Percentiles rank a stretch among this genome's conserved stretches.
Evolutionary conservation across 2,329 filamentous ascomycete species (phyloP).

Genomic region (Fusarium sambucinum): DNA sequence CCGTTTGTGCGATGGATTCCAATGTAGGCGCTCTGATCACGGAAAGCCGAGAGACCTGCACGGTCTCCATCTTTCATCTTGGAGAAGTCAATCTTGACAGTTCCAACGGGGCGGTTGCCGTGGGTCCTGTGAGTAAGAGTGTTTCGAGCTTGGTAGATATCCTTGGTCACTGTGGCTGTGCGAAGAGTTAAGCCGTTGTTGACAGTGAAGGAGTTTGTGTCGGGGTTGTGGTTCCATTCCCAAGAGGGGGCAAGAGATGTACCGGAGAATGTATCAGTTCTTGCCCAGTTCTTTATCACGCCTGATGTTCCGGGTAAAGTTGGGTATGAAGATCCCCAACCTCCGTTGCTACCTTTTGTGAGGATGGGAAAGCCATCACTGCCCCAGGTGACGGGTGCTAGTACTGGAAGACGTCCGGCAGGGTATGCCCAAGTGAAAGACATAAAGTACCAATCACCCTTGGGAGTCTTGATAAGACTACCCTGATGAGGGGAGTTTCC

Average conservation of each 20-base stretch:
- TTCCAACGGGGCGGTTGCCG: conserved; percentile 61
- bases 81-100: conserved; percentile 62
- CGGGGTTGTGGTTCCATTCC: conserved; percentile 74
- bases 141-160: conserved; percentile 62
- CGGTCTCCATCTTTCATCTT: conserved; percentile 65
- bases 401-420: conserved; percentile 66
- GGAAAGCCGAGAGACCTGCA: conserved; percentile 64
- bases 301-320: conserved; percentile 43
- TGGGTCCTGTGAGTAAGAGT: conserved; percentile 62
- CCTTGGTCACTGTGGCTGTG: conserved; percentile 64
- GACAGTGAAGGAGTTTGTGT: conserved; percentile 60
- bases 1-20: conserved; percentile 56
- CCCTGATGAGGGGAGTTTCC: conserved; percentile 67
- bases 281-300: conserved; percentile 45
- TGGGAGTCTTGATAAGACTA: conserved; percentile 63
- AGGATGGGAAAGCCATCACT: conserved; percentile 63
- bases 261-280: conserved; percentile 61
- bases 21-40: conserved; percentile 66
- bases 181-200: conserved; percentile 59
- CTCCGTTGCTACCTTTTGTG: conserved; percentile 57
- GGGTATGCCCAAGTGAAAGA: conserved; percentile 69
- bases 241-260: conserved; percentile 59
- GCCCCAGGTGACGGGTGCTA: conserved; percentile 66
- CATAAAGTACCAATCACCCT: conserved; percentile 70
- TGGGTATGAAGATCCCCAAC: conserved; percentile 62